Evolutionary conservation across 1,139 yeast genomes (phyloP), one percentile per base, ranked within the genome.

Genomic region (Yamadazyma buinensis): DNA sequence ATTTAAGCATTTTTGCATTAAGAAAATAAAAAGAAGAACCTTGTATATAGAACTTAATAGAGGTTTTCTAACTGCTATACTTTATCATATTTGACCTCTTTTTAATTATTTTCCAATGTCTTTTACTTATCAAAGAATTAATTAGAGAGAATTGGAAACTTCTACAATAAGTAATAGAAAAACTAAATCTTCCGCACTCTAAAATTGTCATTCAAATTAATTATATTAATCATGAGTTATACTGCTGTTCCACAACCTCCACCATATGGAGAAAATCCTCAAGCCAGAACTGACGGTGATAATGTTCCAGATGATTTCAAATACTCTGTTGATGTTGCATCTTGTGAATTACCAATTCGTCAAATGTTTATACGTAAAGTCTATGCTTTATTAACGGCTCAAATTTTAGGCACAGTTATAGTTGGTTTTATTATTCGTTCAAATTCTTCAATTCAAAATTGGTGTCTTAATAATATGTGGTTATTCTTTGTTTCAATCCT

Each of bases 311-410:
- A 86, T 50, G 95, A 86, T 59, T 87, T 86, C 75, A 87, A 87
- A 55, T 86, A 82, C 58, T 77, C 85, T 23, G 84, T 84, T 8
- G 73, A 75, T 38, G 95, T 87, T 19, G 78, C 88, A 6, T 79
- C 84, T 21, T 85, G 95, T 60, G 86, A 83, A 41, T 64, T 85
- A 33, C 77, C 84, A 8, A 68, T 87, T 26, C 77, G 95, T 46
- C 86, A 82, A 47, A 71, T 81, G 54, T 87, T 87, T 51, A 64
- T 85, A 44, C 72, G 90, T 42, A 84, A 84, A 52, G 96, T 87
- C 9, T 87, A 87, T 57, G 67, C 88, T 3, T 70, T 87, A 37
- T 68, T 87, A 33, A 61, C 81, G 5, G 60, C 73, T 3, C 96
- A 87, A 56, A 55, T 87, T 31, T 54, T 80, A 31, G 60, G 68